Evolutionary conservation across 495 filamentous ascomycete genomes (phyloP).

Genomic region (Aspergillus heteromorphus): DNA sequence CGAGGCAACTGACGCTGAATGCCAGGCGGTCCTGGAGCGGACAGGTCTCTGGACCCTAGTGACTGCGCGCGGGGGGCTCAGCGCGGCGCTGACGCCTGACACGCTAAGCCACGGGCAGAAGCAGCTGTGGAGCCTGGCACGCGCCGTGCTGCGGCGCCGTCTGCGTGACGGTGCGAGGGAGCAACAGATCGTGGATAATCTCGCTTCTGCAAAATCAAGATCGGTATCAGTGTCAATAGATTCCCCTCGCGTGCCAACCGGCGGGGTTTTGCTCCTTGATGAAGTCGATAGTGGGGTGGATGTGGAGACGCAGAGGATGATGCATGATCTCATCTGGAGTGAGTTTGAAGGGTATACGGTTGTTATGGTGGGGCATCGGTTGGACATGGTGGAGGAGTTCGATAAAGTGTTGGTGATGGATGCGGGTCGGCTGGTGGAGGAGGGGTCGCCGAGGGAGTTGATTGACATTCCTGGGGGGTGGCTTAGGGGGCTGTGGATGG

Average conservation of each 20-base stretch:
- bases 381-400: conserved; percentile 43
- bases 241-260: background rate
- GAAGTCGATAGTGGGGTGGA: conserved; percentile 50
- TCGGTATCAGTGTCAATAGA: too few species aligned
- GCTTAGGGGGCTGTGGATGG: background rate
- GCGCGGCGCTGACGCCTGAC: conserved; percentile 29
- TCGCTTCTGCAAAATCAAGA: too few species aligned
- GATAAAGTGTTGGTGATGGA: conserved; percentile 44
- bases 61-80: conserved; percentile 35
- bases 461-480: background rate
- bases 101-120: conserved; percentile 45
- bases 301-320: conserved; percentile 35
- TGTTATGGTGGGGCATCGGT: conserved; percentile 42
- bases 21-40: conserved; percentile 13
- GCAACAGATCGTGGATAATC: too few species aligned
- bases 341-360: conserved; percentile 45
- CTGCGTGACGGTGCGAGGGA: background rate
- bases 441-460: conserved; percentile 28
- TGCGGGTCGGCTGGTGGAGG: conserved; percentile 33
- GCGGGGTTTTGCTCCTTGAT: conserved; percentile 43
- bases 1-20: conserved; percentile 64
- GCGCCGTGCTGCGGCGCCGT: conserved; percentile 40
- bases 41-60: conserved; percentile 37
- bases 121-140: conserved; percentile 50
- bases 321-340: conserved; percentile 36